These are phyloP conservation scores for Trichocomaceae sp. DNA, from an alignment of 2,329 filamentous ascomycete species.

Conservation along the genomic window DNA sequence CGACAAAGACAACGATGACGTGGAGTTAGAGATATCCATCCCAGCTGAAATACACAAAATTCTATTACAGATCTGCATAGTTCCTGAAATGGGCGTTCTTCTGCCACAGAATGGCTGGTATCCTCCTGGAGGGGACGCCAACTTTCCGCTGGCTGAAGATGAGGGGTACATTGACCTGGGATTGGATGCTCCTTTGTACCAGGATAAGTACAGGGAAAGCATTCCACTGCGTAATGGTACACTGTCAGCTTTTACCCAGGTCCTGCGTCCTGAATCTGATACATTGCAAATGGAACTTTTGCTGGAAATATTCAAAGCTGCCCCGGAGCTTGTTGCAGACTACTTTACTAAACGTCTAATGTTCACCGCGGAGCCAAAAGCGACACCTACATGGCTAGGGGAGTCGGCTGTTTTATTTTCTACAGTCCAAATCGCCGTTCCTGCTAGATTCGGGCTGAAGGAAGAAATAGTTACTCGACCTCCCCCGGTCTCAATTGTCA, in stretches of 20 bases:
- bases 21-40: constrained; percentile 45
- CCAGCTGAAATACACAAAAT: constrained; percentile 68
- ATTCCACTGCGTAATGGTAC: constrained; percentile 72
- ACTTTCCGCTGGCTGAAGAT: constrained; percentile 43
- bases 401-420: constrained; percentile 86
- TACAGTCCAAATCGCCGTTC: constrained; percentile 67
- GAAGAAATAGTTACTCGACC: constrained; percentile 59
- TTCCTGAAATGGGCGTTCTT: constrained; percentile 64
- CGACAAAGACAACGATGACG: constrained; percentile 43
- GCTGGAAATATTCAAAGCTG: constrained; percentile 68
- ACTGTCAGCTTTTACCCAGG: constrained; percentile 70
- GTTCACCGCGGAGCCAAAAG: constrained; percentile 84
- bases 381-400: constrained; percentile 90
- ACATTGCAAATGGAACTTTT: constrained; percentile 74
- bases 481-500: constrained; percentile 68
- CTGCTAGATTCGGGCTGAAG: constrained; percentile 62
- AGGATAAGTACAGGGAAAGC: constrained; percentile 59
- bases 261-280: constrained; percentile 75
- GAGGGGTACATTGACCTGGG: constrained; percentile 54
- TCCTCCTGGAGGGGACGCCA: constrained; percentile 57
- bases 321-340: constrained; percentile 78
- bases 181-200: constrained; percentile 63
- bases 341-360: constrained; percentile 76
- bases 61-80: constrained; percentile 68
- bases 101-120: constrained; percentile 78